These are phyloP conservation scores for Cryptococcus wingfieldii DNA, from an alignment of 1,284 basidiomycete genomes.

Conservation along the genomic window DNA sequence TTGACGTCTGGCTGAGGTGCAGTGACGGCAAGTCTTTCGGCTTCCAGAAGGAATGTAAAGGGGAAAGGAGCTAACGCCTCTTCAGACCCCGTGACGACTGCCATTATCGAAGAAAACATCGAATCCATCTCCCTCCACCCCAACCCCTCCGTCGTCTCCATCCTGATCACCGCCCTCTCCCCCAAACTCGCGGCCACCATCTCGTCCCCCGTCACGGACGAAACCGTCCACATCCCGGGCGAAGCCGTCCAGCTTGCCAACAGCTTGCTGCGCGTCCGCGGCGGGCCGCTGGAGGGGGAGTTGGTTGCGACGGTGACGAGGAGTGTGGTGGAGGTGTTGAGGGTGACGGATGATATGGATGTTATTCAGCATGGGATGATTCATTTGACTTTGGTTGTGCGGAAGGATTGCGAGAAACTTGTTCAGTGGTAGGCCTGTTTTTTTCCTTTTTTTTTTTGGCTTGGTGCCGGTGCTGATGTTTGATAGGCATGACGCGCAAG, in stretches of 20 bases:
- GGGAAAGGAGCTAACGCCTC: not conserved
- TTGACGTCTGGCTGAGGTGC: conserved; percentile 78
- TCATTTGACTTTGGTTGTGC: conserved; percentile 75
- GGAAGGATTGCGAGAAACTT: conserved; percentile 79
- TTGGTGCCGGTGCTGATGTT: not conserved
- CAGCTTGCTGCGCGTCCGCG: conserved; percentile 63
- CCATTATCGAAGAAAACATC: conserved; percentile 78
- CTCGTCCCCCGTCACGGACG: conserved; percentile 54
- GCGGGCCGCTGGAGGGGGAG: conserved; percentile 64
- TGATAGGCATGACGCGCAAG: conserved; percentile 55
- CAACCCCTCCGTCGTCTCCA: conserved; percentile 14
- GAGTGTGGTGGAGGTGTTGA: conserved; percentile 65
- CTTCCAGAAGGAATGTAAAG: not conserved
- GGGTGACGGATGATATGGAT: conserved; percentile 71
- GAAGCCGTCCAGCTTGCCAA: conserved; percentile 77
- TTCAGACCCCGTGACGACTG: conserved; percentile 81
- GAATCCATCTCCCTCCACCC: conserved; percentile 61
- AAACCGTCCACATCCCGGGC: conserved; percentile 62
- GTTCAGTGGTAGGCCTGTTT: conserved; percentile 58
- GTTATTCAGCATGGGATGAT: conserved; percentile 80
- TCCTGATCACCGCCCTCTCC: conserved; percentile 66
- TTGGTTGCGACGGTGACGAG: conserved; percentile 71
- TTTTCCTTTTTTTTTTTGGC: not conserved
- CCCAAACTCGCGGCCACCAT: conserved; percentile 69
- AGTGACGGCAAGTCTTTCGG: conserved; percentile 61